These are phyloP conservation scores for Hymenoscyphus scutula DNA, from an alignment of 2,329 filamentous ascomycete genomes.

Conservation along the genomic window DNA sequence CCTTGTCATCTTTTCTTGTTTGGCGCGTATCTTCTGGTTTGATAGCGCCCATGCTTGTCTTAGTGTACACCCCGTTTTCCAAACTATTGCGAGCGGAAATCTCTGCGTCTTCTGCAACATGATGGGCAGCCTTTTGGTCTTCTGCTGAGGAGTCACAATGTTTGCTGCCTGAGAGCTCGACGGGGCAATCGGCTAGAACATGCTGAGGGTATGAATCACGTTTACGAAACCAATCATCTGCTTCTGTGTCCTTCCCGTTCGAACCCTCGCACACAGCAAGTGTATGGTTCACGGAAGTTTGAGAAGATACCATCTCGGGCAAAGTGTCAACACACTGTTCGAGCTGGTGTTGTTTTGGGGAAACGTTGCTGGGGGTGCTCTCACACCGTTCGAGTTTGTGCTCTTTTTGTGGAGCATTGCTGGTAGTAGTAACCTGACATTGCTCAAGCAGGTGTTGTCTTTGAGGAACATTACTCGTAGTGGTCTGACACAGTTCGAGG, in stretches of 20 bases:
- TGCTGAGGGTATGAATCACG: neutral
- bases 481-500: neutral
- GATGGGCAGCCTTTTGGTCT: neutral
- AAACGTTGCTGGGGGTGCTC: neutral
- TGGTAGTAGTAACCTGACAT: neutral
- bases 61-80: neutral
- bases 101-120: neutral
- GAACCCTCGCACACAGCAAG: conserved; percentile 5
- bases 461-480: neutral
- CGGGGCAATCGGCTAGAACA: neutral
- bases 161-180: neutral
- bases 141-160: neutral
- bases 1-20: neutral
- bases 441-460: neutral
- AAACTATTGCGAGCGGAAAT: neutral
- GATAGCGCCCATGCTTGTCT: neutral
- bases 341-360: neutral
- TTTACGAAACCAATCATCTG: neutral
- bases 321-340: neutral
- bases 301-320: neutral
- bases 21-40: neutral
- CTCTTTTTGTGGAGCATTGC: neutral
- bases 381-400: neutral
- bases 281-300: neutral
- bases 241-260: neutral